Base-by-base conservation (phyloP, 2,329 filamentous ascomycete genomes). In the Pseudogymnoascus verrucosus region DNA sequence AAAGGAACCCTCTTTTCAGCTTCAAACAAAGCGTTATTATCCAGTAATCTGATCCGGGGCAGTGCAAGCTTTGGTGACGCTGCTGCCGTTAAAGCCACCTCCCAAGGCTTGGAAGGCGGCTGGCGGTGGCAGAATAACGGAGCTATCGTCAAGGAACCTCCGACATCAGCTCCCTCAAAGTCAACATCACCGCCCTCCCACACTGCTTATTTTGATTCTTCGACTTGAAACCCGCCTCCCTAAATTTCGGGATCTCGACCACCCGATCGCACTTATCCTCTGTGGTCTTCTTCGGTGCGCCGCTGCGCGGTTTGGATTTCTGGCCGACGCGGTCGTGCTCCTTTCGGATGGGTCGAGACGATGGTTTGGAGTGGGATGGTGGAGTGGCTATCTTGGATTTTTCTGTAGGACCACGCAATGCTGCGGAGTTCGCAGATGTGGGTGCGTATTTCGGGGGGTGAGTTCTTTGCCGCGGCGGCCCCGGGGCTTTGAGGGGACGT, bases 371-470 rank as follows among this genome's bases (percentile, higher is more conserved):
- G 16, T n/a, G 59, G 16, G 6, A 64, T 60, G n/a, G 44, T 40
- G n/a, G 63, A 37, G 36, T 65, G 60, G 7, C 14, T 60, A 12
- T 37, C 40, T 16, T 36, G 36, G 34, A 65, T 65, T 11, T 44
- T 23, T 14, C 14, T 51, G 39, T 34, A 47, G 11, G 21, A 16
- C 31, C 37, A 65, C 47, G 39, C 16, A 21, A 62, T 11, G 23
- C 51, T 62, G n/a, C 51, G 60, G 16, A 65, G 63, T 31, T 65
- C 64, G 21, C 64, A 65, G 26, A 65, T 60, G 47, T 63, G 51
- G 31, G 59, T 34, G 7, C 64, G 40, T 23, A 64, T 62, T 39
- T 62, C 42, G n/a, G 16, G 64, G 60, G 37, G 19, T 64, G 26
- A 62, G 47, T 62, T 64, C 36, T 2, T 36, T 40, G 3, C 57